A percentile compares a stretch with the other conserved stretches of the same genome.
Evolutionary conservation across 352 stramenopile species (phyloP).

Genomic region (Blastocystis sp.): DNA sequence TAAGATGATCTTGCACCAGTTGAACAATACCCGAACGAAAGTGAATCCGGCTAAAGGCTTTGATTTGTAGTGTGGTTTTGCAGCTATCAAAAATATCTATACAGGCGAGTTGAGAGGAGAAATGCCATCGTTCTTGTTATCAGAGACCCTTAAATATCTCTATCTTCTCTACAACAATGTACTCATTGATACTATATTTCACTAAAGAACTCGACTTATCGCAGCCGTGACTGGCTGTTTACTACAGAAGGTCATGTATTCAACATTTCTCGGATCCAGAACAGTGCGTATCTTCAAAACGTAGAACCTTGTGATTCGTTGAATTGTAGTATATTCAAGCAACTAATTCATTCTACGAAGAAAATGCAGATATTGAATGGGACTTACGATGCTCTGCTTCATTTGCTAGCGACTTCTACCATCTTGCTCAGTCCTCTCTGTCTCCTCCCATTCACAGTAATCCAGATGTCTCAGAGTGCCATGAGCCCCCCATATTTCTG

Average conservation of each 20-base stretch:
- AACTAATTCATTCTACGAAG: not conserved
- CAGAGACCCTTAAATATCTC: constrained; percentile 96
- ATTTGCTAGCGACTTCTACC: constrained; percentile 4
- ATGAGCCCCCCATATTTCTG: not conserved
- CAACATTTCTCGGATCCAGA: constrained; percentile 60
- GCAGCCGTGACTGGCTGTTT: constrained; percentile 82
- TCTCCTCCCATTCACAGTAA: not conserved
- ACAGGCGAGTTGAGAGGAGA: constrained; percentile 82
- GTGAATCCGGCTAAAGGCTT: not conserved
- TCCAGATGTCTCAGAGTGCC: not conserved
- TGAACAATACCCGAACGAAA: constrained; percentile 49
- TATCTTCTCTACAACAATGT: constrained; percentile 92
- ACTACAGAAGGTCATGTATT: constrained; percentile 92
- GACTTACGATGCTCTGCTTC: constrained; percentile 20
- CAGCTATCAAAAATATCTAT: constrained; percentile 72
- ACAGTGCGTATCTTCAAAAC: not conserved
- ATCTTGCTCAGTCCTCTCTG: not conserved
- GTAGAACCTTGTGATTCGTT: not conserved
- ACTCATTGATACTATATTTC: constrained; percentile 66
- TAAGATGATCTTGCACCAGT: constrained; percentile 58
- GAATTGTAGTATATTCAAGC: constrained; percentile 19
- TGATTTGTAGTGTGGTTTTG: constrained; percentile 81
- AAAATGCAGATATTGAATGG: not conserved
- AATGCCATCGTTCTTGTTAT: constrained; percentile 98
- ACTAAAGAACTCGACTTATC: constrained; percentile 75